Evolutionary conservation across 2,329 filamentous ascomycete genomes (phyloP).

Genomic region (Fusarium denticulatum): DNA sequence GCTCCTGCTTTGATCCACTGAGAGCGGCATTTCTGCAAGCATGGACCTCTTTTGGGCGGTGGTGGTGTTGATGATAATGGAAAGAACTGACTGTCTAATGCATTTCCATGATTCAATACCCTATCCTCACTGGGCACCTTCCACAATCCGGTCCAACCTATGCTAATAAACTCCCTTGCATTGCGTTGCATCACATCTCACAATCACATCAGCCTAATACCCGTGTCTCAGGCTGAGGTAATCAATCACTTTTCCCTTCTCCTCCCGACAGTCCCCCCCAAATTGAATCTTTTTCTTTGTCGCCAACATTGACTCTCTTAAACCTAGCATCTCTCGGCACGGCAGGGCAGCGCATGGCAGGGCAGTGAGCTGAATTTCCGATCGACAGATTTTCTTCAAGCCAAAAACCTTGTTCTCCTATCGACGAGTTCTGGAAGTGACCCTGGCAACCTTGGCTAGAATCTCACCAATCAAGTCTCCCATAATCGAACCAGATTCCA

Average conservation of each 20-base stretch:
- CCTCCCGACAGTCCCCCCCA: background rate
- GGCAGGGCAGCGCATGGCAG: background rate
- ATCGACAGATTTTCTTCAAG: slow-evolving; percentile 43
- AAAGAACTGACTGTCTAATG: slow-evolving; percentile 28
- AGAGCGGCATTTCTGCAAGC: slow-evolving; percentile 30
- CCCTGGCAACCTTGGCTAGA: slow-evolving; percentile 27
- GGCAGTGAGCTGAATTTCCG: slow-evolving; percentile 24
- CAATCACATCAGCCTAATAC: background rate
- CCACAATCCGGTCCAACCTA: background rate
- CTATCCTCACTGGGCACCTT: slow-evolving; percentile 4
- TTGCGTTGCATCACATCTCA: background rate
- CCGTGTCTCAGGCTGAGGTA: background rate
- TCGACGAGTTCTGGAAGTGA: slow-evolving; percentile 40
- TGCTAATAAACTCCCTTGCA: background rate
- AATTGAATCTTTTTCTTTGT: background rate
- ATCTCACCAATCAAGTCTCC: slow-evolving; percentile 28
- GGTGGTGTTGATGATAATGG: slow-evolving; percentile 18
- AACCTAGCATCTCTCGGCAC: background rate
- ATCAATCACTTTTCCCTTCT: background rate
- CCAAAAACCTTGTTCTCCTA: slow-evolving; percentile 39
- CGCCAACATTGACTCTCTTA: slow-evolving; percentile 1
- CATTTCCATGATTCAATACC: slow-evolving; percentile 29
- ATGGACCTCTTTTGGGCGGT: slow-evolving; percentile 27
- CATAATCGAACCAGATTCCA: slow-evolving; percentile 5
- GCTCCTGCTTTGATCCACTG: background rate